These are phyloP conservation scores for Globisporangium emineosum DNA, from an alignment of 352 stramenopile species.

Conservation along the genomic window DNA sequence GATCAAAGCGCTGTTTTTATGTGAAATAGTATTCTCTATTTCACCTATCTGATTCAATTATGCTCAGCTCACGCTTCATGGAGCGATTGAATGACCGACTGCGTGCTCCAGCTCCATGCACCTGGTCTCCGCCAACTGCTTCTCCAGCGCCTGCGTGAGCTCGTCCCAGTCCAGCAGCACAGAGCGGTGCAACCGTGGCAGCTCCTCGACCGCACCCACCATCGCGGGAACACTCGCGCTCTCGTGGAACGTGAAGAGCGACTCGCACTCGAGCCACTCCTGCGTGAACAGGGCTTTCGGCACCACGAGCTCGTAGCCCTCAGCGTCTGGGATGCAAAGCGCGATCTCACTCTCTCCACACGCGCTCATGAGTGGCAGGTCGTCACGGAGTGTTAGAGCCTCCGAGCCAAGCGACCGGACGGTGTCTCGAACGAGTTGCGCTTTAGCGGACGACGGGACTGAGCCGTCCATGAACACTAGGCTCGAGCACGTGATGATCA, in stretches of 20 bases:
- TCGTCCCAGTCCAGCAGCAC: slow-evolving; percentile 6
- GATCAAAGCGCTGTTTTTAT: not conserved
- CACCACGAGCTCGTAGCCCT: slow-evolving; percentile 18
- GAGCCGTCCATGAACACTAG: slow-evolving; percentile 12
- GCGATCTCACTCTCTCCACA: slow-evolving; percentile 12
- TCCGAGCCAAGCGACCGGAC: slow-evolving; percentile 1
- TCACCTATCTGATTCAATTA: not conserved
- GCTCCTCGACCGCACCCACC: slow-evolving; percentile 15
- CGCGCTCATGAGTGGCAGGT: slow-evolving; percentile 13
- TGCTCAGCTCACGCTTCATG: not conserved
- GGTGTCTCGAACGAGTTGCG: slow-evolving; percentile 10
- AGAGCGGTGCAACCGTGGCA: slow-evolving; percentile 5
- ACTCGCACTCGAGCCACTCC: slow-evolving; percentile 19
- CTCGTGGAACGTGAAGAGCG: slow-evolving; percentile 21
- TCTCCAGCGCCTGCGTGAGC: slow-evolving; percentile 7
- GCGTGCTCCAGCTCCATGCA: slow-evolving; percentile 8
- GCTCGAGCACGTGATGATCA: slow-evolving; percentile 8
- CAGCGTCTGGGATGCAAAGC: slow-evolving; percentile 20
- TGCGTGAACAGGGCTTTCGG: slow-evolving; percentile 21
- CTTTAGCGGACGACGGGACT: slow-evolving; percentile 9
- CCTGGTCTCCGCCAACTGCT: slow-evolving; percentile 2
- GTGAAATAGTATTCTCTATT: not conserved
- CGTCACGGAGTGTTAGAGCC: not conserved
- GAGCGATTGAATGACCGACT: not conserved
- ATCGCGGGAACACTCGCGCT: slow-evolving; percentile 7